These are phyloP conservation scores for Purpureocillium lavendulum DNA, from an alignment of 2,329 filamentous ascomycete species.

Conservation along the genomic window DNA sequence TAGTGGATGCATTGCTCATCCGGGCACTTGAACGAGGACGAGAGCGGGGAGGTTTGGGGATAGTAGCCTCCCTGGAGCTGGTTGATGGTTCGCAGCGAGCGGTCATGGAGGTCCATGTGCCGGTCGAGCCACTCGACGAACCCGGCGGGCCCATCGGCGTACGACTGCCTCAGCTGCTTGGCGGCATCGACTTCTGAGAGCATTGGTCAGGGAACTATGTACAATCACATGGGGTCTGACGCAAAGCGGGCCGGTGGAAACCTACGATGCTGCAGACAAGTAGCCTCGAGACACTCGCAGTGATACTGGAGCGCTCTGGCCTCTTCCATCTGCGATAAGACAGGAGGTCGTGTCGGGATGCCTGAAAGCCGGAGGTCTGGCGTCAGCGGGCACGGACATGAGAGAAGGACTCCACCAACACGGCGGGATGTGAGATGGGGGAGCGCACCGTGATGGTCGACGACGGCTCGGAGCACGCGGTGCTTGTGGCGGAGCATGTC, in stretches of 20 bases:
- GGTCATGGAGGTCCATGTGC: conserved; percentile 41
- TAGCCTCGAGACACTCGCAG: conserved; percentile 49
- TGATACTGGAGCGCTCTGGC: conserved; percentile 48
- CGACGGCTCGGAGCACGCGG: conserved; percentile 38
- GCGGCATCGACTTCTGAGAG: conserved; percentile 21
- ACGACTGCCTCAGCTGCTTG: conserved; percentile 18
- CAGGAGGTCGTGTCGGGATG: conserved; percentile 25
- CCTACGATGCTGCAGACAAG: conserved; percentile 32
- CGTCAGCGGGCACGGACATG: conserved; percentile 4
- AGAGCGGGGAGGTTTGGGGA: conserved; percentile 3
- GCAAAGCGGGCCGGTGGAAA: conserved; percentile 1
- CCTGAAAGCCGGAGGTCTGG: conserved; percentile 9
- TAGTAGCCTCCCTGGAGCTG: conserved; percentile 2
- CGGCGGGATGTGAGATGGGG: conserved; percentile 1
- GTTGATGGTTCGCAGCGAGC: conserved; percentile 26
- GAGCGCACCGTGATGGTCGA: conserved; percentile 38
- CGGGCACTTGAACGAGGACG: conserved; percentile 41
- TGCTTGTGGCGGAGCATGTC: conserved; percentile 49
- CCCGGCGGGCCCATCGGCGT: conserved; percentile 30
- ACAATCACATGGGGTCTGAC: not conserved
- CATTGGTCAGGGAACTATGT: not conserved
- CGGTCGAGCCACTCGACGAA: conserved; percentile 45
- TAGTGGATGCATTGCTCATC: conserved; percentile 48
- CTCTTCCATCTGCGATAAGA: conserved; percentile 47
- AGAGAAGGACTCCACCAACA: too few relatives aligned